A percentile compares a stretch with the other conserved stretches of the same genome.
These are phyloP conservation scores for Medakamo hakoo DNA, from an alignment of 139 green algal species.

Conservation along the genomic window DNA sequence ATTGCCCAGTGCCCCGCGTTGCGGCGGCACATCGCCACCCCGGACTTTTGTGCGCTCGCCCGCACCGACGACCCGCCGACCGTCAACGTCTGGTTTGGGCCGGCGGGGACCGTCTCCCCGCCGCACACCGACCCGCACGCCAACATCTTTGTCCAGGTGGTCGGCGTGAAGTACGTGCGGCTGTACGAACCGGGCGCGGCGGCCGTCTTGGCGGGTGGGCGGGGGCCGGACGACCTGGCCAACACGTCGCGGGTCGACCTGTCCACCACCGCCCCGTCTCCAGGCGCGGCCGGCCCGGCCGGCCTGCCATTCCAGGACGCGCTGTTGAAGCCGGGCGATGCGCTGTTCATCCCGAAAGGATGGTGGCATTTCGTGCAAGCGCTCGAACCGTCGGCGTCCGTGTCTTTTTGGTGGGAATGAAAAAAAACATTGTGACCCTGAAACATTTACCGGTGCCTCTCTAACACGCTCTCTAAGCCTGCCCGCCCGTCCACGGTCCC, in stretches of 20 bases:
- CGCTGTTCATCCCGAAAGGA: conserved; percentile 73
- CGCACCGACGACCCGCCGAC: conserved; percentile 20
- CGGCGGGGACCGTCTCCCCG: conserved; percentile 44
- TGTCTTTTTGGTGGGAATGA: conserved; percentile 81
- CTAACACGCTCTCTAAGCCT: too few relatives aligned
- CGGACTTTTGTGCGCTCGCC: conserved; percentile 67
- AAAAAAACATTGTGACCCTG: background rate
- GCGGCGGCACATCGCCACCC: conserved; percentile 49
- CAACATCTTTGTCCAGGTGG: conserved; percentile 81
- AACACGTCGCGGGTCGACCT: conserved; percentile 43
- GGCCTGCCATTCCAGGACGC: conserved; percentile 35
- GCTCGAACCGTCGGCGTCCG: conserved; percentile 51
- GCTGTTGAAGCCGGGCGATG: conserved; percentile 53
- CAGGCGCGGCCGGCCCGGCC: background rate
- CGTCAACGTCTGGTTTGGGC: conserved; percentile 86
- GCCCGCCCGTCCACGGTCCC: too few relatives aligned
- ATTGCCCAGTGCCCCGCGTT: conserved; percentile 82
- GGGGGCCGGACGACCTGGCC: too few relatives aligned
- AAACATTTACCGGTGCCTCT: background rate
- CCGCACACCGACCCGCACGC: conserved; percentile 69
- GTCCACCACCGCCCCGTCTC: conserved; percentile 4
- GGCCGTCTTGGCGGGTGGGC: too few relatives aligned
- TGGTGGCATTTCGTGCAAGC: conserved; percentile 87
- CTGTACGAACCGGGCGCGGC: conserved; percentile 64
- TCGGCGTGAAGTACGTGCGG: conserved; percentile 83